phyloP scores from a whole-genome alignment of 2,329 filamentous ascomycete species.

The Colletotrichum lentis region DNA sequence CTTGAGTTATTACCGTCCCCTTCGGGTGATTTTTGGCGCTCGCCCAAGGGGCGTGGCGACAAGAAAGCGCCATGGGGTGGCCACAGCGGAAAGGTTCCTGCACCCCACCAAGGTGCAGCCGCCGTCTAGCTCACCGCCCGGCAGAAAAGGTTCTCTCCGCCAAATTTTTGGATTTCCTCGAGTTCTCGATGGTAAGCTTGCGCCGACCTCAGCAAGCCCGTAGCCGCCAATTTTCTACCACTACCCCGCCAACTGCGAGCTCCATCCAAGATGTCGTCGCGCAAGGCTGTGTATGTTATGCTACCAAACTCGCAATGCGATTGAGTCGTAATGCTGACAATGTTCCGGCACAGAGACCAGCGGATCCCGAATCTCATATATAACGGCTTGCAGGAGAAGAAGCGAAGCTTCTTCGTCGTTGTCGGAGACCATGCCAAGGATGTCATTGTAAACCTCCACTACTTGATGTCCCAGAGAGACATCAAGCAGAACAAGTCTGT shows the following conservation, averaged over 20 bases:
- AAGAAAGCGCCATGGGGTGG: conserved; percentile 12
- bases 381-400: conserved; percentile 94
- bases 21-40: not conserved
- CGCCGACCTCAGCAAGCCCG: conserved; percentile 23
- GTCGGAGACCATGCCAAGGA: conserved; percentile 95
- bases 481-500: conserved; percentile 92
- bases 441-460: conserved; percentile 91
- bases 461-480: conserved; percentile 89
- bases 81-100: conserved; percentile 23
- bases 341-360: conserved; percentile 70
- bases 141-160: conserved; percentile 48
- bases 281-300: conserved; percentile 62
- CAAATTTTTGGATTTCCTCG: conserved; percentile 51
- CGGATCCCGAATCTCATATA: conserved; percentile 90
- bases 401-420: conserved; percentile 96
- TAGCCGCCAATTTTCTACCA: conserved; percentile 19
- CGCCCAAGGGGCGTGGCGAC: conserved; percentile 9
- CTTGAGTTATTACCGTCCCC: not conserved
- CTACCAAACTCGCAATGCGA: not conserved
- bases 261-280: conserved; percentile 64
- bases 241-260: conserved; percentile 21
- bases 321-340: not conserved
- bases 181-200: conserved; percentile 9
- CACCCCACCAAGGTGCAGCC: conserved; percentile 25
- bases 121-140: conserved; percentile 48